Evolutionary conservation across 495 filamentous ascomycete species (phyloP).

Genomic region (Neurospora sp.): DNA sequence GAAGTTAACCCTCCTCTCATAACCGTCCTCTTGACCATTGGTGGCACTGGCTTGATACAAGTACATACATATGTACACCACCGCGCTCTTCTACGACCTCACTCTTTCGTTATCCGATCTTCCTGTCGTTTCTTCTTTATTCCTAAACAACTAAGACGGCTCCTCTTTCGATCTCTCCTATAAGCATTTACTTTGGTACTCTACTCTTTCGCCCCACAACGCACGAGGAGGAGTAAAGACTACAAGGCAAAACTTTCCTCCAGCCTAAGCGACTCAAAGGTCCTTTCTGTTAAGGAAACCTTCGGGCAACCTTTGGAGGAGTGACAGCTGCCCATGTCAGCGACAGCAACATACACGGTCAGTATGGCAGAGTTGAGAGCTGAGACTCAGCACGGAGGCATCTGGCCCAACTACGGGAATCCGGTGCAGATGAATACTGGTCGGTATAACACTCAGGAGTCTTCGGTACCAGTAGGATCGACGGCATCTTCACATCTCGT

Average conservation of each 20-base stretch:
- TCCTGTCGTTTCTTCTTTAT: constrained; percentile 15
- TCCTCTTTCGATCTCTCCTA: background rate
- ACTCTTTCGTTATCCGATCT: constrained; percentile 30
- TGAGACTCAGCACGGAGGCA: constrained; percentile 38
- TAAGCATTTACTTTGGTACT: background rate
- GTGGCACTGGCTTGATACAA: constrained; percentile 36
- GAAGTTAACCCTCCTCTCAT: constrained; percentile 30
- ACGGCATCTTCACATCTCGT: constrained; percentile 32
- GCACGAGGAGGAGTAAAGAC: background rate
- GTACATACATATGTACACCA: constrained; percentile 33
- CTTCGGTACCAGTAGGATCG: constrained; percentile 27
- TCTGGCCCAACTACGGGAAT: constrained; percentile 42
- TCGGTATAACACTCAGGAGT: constrained; percentile 35
- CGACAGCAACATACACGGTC: constrained; percentile 43
- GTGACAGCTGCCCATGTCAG: constrained; percentile 41
- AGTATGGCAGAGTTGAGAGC: constrained; percentile 47
- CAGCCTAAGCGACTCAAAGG: background rate
- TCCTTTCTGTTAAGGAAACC: constrained; percentile 9
- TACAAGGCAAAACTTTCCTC: background rate
- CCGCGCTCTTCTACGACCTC: constrained; percentile 21
- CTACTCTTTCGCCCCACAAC: background rate
- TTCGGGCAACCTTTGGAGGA: constrained; percentile 12
- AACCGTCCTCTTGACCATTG: constrained; percentile 36
- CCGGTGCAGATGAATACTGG: constrained; percentile 35
- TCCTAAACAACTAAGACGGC: background rate